phyloP scores from a whole-genome alignment of 306 rosid genomes.

The Begonia peltatifolia region DNA sequence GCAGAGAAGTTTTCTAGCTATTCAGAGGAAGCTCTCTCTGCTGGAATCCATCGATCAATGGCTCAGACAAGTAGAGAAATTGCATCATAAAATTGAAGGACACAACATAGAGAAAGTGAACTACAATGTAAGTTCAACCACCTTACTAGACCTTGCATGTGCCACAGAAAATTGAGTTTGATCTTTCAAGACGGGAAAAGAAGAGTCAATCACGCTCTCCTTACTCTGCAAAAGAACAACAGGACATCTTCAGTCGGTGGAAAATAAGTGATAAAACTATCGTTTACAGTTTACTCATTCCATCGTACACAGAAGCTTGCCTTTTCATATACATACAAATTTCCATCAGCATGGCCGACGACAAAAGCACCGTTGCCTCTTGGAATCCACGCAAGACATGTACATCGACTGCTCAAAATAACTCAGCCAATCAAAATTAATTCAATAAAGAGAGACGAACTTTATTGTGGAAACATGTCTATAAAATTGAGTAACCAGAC shows the following conservation, averaged over 20 bases:
- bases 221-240: conserved; percentile 35
- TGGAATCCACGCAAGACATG: conserved; percentile 82
- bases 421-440: neutral
- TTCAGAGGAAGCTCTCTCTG: too few species aligned
- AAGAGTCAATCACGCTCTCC: conserved; percentile 76
- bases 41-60: too few species aligned
- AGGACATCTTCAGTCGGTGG: too few species aligned
- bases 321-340: conserved; percentile 81
- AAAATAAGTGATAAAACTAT: too few species aligned
- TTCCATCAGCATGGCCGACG: conserved; percentile 93
- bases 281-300: too few species aligned
- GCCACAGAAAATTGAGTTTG: conserved; percentile 78
- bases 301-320: conserved; percentile 21
- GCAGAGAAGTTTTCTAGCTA: too few species aligned
- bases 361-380: conserved; percentile 81
- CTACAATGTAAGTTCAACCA: conserved; percentile 14
- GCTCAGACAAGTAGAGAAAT: neutral
- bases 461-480: too few species aligned
- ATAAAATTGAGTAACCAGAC: too few species aligned
- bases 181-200: conserved; percentile 80
- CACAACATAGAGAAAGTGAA: too few species aligned
- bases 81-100: neutral
- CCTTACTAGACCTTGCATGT: conserved; percentile 96
- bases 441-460: neutral
- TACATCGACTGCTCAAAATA: conserved; percentile 77